Conservation (phyloP, 176 grass and related monocot species). For the Aegilops umbellulata region DNA sequence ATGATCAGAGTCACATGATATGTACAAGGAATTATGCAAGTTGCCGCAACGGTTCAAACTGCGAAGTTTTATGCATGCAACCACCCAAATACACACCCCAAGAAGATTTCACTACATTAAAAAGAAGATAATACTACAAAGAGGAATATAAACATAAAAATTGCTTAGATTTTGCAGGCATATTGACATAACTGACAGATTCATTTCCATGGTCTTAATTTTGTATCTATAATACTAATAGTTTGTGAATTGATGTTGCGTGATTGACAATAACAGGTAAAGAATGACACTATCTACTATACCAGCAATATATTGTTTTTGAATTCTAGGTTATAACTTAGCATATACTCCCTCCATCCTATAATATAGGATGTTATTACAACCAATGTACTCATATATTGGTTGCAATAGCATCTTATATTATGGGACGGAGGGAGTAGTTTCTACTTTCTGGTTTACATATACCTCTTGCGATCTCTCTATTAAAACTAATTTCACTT, state of each 20-base stretch:
- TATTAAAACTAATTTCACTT: not conserved
- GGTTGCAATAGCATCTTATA: no score
- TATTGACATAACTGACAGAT: not conserved
- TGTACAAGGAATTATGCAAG: not conserved
- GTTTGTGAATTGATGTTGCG: not conserved
- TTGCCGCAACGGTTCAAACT: not conserved
- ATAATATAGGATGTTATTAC: no score
- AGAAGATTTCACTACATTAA: no score
- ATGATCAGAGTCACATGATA: not conserved
- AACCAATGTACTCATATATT: no score
- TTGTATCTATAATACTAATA: not conserved
- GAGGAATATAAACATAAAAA: not conserved
- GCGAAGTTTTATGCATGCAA: not conserved
- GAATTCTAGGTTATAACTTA: not conserved
- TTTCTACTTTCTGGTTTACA: not conserved
- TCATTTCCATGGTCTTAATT: not conserved
- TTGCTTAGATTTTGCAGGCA: not conserved
- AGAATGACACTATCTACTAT: not conserved
- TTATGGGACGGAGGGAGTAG: no score
- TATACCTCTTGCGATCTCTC: slow-evolving; percentile 7
- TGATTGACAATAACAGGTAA: not conserved
- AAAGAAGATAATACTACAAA: not conserved
- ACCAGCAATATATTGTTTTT: not conserved
- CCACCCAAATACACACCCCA: not conserved
- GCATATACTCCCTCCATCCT: not conserved